Evolutionary conservation across 2,329 filamentous ascomycete genomes (phyloP), one percentile per base, ranked within the genome.

Genomic region (Coniochaeta ligniaria): DNA sequence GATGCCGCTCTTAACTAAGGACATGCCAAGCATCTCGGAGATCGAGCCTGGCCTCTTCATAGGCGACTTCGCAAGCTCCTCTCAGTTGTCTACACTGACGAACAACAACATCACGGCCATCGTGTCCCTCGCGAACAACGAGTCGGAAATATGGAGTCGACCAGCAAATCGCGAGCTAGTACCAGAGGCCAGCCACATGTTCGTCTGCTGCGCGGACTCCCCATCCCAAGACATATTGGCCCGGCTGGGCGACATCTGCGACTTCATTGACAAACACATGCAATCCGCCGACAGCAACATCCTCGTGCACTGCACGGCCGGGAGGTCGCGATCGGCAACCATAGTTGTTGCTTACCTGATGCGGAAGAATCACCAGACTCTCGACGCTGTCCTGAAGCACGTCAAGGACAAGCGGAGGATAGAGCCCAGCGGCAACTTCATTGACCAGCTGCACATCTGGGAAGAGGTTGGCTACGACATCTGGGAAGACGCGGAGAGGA

Each of bases 231-330:
- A 67, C 41, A 59, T 68, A 12, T 52, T 65, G 4, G 35, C 6
- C 12, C 36, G 52, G 1, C 36, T 66, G 11, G 36, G 35, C 3
- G 52, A 52, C 1, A 63, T 66, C 12, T 68, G 66, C 60, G 60
- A 68, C 41, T 67, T 68, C 56, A 68, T 68, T 58, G 61, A 67
- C 33, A 17, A 50, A 3, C 59, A 64, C 4, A 60, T 7, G 36
- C 45, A 33, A 3, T 35, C 28, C 33, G 28, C n/a, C 16, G n/a
- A 24, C n/a, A 47, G 56, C 14, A 59, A 61, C 20, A 62, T 68
- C n/a, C 60, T 68, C 2, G 64, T 69, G 1, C 67, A 68, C 54
- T 69, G 68, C 54, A 73, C 76, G 59, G 43, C 17, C 20, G 66
- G 67, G 2, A 52, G 61, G 3, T 69, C 68, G 6, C 61, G 68